A percentile compares a stretch with the other conserved stretches of the same genome.
Evolutionary conservation across 2,329 filamentous ascomycete genomes (phyloP).

Genomic region (Xylaria sp.): DNA sequence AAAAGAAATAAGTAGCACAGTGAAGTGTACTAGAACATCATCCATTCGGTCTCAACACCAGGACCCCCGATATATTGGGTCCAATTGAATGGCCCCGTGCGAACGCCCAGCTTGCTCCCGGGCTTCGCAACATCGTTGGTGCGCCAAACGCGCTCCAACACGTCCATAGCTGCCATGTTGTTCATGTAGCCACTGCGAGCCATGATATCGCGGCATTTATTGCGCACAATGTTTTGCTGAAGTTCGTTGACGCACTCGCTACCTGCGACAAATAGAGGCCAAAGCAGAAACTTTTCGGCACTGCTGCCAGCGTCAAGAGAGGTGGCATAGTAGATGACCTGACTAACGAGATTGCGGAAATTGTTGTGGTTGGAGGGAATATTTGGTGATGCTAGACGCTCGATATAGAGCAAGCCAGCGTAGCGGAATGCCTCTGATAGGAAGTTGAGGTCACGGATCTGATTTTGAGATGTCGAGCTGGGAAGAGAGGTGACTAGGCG

Average conservation of each 20-base stretch:
- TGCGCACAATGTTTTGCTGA: constrained; percentile 79
- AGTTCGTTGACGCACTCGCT: constrained; percentile 85
- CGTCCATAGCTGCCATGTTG: constrained; percentile 83
- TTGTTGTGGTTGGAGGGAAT: constrained; percentile 74
- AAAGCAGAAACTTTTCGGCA: constrained; percentile 87
- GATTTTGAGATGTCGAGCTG: constrained; percentile 58
- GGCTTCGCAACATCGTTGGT: constrained; percentile 43
- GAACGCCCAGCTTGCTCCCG: constrained; percentile 44
- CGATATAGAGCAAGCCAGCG: constrained; percentile 85
- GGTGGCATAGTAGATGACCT: constrained; percentile 82
- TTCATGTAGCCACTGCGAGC: constrained; percentile 91
- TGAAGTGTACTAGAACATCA: constrained; percentile 60
- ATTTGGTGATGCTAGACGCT: constrained; percentile 80
- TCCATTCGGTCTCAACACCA: constrained; percentile 67
- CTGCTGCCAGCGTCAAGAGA: constrained; percentile 73
- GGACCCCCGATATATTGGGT: constrained; percentile 61
- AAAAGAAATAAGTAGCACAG: not conserved
- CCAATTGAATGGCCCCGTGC: constrained; percentile 63
- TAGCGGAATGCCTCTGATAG: constrained; percentile 92
- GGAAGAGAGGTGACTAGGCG: constrained; percentile 58
- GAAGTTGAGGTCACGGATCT: constrained; percentile 76
- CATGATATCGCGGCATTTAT: constrained; percentile 85
- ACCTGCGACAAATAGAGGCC: constrained; percentile 90
- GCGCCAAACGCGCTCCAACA: constrained; percentile 84
- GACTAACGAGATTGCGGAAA: constrained; percentile 82